Evolutionary conservation across 148 eudicot species (phyloP).

Genomic region (Beta vulgaris): DNA sequence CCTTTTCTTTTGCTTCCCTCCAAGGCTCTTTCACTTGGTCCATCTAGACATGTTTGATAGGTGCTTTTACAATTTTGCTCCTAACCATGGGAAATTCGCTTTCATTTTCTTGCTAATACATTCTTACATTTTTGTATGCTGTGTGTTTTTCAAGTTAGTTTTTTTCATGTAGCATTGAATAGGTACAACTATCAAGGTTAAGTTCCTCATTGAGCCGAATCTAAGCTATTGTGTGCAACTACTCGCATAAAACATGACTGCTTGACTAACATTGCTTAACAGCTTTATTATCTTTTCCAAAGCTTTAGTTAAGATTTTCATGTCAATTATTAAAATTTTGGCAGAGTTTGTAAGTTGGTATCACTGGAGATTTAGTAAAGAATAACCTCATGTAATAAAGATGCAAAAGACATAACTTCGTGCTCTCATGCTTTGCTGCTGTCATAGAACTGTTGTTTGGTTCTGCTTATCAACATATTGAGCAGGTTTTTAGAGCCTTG

Average conservation of each 20-base stretch:
- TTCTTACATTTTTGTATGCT: background rate
- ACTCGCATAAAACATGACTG: too few species aligned
- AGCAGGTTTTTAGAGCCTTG: constrained; percentile 90
- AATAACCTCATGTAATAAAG: too few species aligned
- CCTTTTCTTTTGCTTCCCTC: background rate
- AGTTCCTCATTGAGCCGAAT: too few species aligned
- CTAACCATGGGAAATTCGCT: constrained; percentile 2
- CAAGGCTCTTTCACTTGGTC: constrained; percentile 7
- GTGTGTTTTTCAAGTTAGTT: background rate
- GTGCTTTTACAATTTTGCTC: constrained; percentile 10
- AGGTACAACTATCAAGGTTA: too few species aligned
- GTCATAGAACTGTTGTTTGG: background rate
- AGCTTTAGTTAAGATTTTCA: too few species aligned
- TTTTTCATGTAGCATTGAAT: too few species aligned
- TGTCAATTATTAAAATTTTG: too few species aligned
- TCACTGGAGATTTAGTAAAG: too few species aligned
- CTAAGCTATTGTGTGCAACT: too few species aligned
- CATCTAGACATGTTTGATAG: constrained; percentile 15
- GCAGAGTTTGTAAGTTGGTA: too few species aligned
- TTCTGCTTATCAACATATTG: constrained; percentile 6
- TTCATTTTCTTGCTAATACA: background rate
- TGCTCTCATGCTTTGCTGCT: background rate
- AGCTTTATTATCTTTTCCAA: too few species aligned
- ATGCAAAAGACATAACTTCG: background rate
- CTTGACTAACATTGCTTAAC: too few species aligned